A percentile compares a stretch with the other conserved stretches of the same genome.
phyloP scores from a whole-genome alignment of 116 monocot species.

The Phalaenopsis hybrid region DNA sequence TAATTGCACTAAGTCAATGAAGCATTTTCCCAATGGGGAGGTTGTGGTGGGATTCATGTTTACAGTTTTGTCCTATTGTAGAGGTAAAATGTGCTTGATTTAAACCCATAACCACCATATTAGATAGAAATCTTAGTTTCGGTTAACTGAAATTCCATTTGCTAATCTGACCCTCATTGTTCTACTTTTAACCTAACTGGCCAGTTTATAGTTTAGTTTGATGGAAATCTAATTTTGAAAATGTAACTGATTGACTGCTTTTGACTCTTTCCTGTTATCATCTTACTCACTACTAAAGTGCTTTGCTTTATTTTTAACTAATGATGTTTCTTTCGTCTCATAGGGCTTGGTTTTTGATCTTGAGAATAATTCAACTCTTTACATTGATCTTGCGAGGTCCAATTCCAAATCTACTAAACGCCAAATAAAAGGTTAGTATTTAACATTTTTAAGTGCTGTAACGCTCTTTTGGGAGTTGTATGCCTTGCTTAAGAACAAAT shows the following conservation, averaged over 20 bases:
- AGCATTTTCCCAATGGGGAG: background rate
- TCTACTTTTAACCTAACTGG: background rate
- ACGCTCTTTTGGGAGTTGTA: background rate
- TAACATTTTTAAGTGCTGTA: background rate
- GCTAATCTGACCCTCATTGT: background rate
- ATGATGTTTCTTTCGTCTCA: background rate
- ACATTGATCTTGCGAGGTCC: conserved; percentile 71
- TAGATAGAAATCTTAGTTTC: background rate
- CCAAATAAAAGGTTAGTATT: conserved; percentile 35
- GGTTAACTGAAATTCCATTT: background rate
- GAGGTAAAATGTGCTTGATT: background rate
- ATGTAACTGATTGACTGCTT: background rate
- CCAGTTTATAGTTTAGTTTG: no score
- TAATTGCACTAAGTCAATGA: no score
- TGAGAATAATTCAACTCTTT: conserved; percentile 55
- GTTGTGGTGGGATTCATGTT: background rate
- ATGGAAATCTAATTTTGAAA: no score
- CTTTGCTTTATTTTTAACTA: background rate
- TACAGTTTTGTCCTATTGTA: background rate
- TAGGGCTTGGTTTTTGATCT: conserved; percentile 80
- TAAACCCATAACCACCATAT: background rate
- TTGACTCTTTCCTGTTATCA: background rate
- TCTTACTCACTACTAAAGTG: background rate
- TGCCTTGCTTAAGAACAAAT: background rate
- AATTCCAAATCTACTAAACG: conserved; percentile 65